Base-by-base conservation (phyloP, 2,329 filamentous ascomycete species). In the Setomelanomma holmii region DNA sequence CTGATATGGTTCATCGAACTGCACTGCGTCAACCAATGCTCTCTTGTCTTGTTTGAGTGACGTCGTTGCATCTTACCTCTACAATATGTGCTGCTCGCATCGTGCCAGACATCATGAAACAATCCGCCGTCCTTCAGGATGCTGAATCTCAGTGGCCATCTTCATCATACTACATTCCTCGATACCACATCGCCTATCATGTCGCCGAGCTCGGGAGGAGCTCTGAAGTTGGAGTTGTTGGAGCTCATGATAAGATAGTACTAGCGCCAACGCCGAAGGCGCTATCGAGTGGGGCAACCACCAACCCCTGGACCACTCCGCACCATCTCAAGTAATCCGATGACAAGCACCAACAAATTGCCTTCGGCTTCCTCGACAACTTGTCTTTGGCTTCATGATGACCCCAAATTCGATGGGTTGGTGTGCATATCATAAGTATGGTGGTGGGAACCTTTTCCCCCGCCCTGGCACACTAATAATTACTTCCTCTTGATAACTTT, bases 31-130 rank as follows among this genome's bases (percentile, higher is more conserved):
- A 39, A 52, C 44, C 19, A 22, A 16, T 1, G 16, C 8, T 36
- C 34, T 33, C 23, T 20, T 43, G n/a, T 7, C 36, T n/a, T 5
- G 12, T 45, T 30, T 21, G 24, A 8, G 34, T 58, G 51, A 58
- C 52, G 46, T 60, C 49, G 52, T n/a, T n/a, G n/a, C n/a, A n/a
- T n/a, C 11, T 4, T 52, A 64, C 57, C 51, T 61, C 43, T 40
- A 52, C 35, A 4, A 66, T 60, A 21, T 62, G 59, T 24, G 60
- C 64, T 17, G 61, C 58, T 45, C 53, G 60, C 60, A 65, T 66
- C 12, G 53, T 48, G 11, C 20, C 23, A 21, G 46, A 36, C 50
- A 58, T 56, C 17, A 7, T 17, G 21, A 45, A 16, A 14, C 19
- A 3, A 21, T 16, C 2, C 5, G 34, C 16, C 7, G 14, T n/a